Base-by-base conservation (phyloP, 2,329 filamentous ascomycete genomes). In the Trichophyton simii region DNA sequence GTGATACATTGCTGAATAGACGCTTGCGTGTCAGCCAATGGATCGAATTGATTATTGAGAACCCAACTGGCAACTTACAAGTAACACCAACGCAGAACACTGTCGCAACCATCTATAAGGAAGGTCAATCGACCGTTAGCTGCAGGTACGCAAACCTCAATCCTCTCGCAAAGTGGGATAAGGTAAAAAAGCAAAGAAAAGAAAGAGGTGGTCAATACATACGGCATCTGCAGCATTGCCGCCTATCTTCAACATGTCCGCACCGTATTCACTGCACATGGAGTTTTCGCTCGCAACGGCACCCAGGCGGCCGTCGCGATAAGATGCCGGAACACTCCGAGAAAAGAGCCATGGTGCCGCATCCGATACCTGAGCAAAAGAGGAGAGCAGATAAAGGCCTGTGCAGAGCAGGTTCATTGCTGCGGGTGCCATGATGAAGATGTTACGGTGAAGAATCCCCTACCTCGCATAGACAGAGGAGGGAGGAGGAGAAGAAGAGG, bases 191-290 rank as follows among this genome's bases (percentile, higher is more conserved):
- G 11, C 3, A 41, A n/a, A 3, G 25, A 54, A 31, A 15, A 55
- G 28, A 15, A 3, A n/a, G 3, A 31, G 28, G 28, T 8, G 11
- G n/a, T 22, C 2, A 4, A 36, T 36, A 71, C 76, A 70, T 63
- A 78, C 79, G 55, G 88, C 86, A 74, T 92, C 88, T 0, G 86
- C 87, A 11, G 88, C 88, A 73, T 89, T 90, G 5, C 88, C 81
- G 13, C 85, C 84, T 50, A 77, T 68, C 60, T 81, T 74, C 60
- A 90, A 72, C 18, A 88, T 76, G 50, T 87, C 79, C 28, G 82
- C 80, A 1, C 88, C 88, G 67, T 89, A 86, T 36, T 79, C 71
- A 64, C 86, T 89, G 70, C 88, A 91, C 65, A 87, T 80, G 2
- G 77, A 72, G 67, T 80, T 85, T 71, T 91, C 87, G 60, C 85